Evolutionary conservation across 2,329 filamentous ascomycete species (phyloP).

Genomic region (Rhytidhysteron rufulum): DNA sequence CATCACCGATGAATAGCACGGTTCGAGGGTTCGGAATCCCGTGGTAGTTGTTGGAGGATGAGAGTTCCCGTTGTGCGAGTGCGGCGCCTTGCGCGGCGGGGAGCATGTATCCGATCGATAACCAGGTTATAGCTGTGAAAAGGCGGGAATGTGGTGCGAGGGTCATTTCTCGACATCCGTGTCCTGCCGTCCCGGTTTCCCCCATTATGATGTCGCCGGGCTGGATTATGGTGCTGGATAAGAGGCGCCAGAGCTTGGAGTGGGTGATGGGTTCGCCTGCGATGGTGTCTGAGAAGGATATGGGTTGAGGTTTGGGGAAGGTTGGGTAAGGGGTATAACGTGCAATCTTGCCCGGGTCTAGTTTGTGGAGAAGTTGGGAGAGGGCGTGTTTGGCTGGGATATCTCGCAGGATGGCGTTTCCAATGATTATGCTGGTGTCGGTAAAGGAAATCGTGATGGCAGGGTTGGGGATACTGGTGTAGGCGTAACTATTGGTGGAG

Average conservation of each 20-base stretch:
- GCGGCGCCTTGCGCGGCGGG: slow-evolving; percentile 55
- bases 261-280: slow-evolving; percentile 40
- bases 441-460: slow-evolving; percentile 32
- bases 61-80: slow-evolving; percentile 25
- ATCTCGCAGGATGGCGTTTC: slow-evolving; percentile 32
- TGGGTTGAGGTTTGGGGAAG: no score
- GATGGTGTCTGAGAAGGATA: slow-evolving; percentile 1
- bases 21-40: slow-evolving; percentile 18
- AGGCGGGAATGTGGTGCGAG: slow-evolving; percentile 37
- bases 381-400: slow-evolving; percentile 24
- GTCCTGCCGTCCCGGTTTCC: slow-evolving; percentile 60
- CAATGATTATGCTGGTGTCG: slow-evolving; percentile 29
- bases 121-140: slow-evolving; percentile 54
- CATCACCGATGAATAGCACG: slow-evolving; percentile 34
- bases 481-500: slow-evolving; percentile 44
- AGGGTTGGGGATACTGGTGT: slow-evolving; percentile 35
- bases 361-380: slow-evolving; percentile 2
- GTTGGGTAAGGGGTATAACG: slow-evolving; percentile 2
- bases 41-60: slow-evolving; percentile 11
- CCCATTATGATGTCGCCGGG: slow-evolving; percentile 54
- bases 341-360: background rate
- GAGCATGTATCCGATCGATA: slow-evolving; percentile 60
- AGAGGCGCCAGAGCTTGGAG: slow-evolving; percentile 46
- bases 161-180: slow-evolving; percentile 20
- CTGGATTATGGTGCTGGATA: slow-evolving; percentile 47